Conservation (phyloP, 805 yeast species). For the Ascoidea tarda region DNA sequence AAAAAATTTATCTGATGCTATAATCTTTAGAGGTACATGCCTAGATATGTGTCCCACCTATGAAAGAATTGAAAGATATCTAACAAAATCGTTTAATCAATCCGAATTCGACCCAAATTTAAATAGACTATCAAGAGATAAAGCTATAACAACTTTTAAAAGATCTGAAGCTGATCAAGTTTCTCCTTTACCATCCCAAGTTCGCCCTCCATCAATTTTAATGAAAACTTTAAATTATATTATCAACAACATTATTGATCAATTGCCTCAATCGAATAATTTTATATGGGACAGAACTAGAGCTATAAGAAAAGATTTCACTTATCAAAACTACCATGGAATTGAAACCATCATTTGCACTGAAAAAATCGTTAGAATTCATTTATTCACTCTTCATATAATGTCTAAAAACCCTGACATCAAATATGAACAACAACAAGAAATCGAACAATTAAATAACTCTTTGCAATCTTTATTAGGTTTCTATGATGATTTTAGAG, state of each 20-base stretch:
- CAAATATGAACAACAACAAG: slow-evolving; percentile 90
- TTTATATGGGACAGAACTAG: slow-evolving; percentile 96
- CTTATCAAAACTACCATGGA: slow-evolving; percentile 87
- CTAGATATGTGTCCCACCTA: slow-evolving; percentile 89
- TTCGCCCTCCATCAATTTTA: slow-evolving; percentile 77
- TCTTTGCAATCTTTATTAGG: slow-evolving; percentile 81
- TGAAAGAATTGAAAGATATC: slow-evolving; percentile 78
- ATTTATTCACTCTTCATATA: slow-evolving; percentile 63
- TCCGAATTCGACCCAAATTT: slow-evolving; percentile 57
- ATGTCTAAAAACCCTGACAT: slow-evolving; percentile 59
- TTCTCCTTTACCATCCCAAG: slow-evolving; percentile 95
- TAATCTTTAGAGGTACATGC: slow-evolving; percentile 78
- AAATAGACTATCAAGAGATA: slow-evolving; percentile 37
- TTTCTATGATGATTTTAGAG: slow-evolving; percentile 69
- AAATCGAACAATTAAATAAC: slow-evolving; percentile 85
- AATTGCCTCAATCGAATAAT: slow-evolving; percentile 74
- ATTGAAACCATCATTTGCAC: slow-evolving; percentile 89
- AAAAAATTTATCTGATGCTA: slow-evolving; percentile 79
- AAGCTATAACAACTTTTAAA: slow-evolving; percentile 83
- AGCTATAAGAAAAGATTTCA: slow-evolving; percentile 92
- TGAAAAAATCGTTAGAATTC: slow-evolving; percentile 83
- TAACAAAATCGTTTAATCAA: slow-evolving; percentile 73
- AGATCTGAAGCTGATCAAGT: slow-evolving; percentile 98
- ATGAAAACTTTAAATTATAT: slow-evolving; percentile 57
- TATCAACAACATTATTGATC: slow-evolving; percentile 43